Percentiles rank a stretch among this genome's conserved stretches.
Conservation (phyloP, 2,329 filamentous ascomycete species). For the Epichloe brachyelytri region DNA sequence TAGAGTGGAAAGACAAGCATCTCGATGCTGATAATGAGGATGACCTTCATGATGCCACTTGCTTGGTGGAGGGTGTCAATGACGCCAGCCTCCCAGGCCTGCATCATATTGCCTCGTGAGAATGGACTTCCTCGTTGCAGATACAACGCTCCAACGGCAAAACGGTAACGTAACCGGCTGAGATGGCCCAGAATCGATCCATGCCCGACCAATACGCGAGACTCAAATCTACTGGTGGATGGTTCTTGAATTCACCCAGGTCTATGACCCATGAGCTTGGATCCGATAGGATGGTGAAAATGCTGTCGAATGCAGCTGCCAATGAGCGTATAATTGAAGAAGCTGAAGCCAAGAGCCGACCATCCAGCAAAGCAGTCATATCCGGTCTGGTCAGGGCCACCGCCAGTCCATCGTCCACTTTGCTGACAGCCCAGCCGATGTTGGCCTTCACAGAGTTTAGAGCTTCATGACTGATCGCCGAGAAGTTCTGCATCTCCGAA, state of each 20-base stretch:
- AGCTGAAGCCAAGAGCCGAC: slow-evolving; percentile 6
- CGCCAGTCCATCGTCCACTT: slow-evolving; percentile 22
- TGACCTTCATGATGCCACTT: slow-evolving; percentile 93
- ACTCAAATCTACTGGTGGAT: slow-evolving; percentile 35
- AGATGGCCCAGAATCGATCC: slow-evolving; percentile 58
- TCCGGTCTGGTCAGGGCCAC: slow-evolving; percentile 34
- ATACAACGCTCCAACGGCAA: slow-evolving; percentile 63
- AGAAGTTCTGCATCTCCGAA: slow-evolving; percentile 63
- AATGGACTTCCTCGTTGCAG: slow-evolving; percentile 61
- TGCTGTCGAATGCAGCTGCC: slow-evolving; percentile 10
- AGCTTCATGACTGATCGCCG: slow-evolving; percentile 60
- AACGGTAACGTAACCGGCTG: slow-evolving; percentile 69
- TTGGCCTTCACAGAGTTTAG: slow-evolving; percentile 46
- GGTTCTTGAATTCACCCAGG: slow-evolving; percentile 30
- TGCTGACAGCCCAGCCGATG: slow-evolving; percentile 27
- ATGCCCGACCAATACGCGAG: slow-evolving; percentile 55
- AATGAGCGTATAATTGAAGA: slow-evolving; percentile 4
- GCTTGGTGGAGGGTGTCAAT: slow-evolving; percentile 83
- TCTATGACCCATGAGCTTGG: slow-evolving; percentile 47
- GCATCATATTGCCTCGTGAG: slow-evolving; percentile 39
- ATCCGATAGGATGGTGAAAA: slow-evolving; percentile 22
- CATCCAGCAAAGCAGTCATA: slow-evolving; percentile 14
- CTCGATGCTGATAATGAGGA: slow-evolving; percentile 96
- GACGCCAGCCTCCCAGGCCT: slow-evolving; percentile 60
- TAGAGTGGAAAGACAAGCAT: slow-evolving; percentile 97